These are phyloP conservation scores for Rhododendron ferrugineum DNA, from an alignment of 148 eudicot species.

Conservation along the genomic window DNA sequence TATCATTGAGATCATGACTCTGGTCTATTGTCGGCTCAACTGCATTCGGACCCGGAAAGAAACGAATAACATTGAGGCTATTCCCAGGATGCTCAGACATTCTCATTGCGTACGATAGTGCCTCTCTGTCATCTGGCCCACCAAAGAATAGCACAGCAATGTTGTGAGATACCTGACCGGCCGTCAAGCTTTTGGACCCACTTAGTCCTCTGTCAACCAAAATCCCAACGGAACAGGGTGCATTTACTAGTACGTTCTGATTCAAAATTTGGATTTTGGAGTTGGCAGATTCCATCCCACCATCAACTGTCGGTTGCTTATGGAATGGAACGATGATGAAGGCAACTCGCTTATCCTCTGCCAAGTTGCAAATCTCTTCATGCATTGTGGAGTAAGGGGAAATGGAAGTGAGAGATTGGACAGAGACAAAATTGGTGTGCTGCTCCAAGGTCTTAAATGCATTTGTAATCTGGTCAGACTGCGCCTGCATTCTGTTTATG, in stretches of 20 bases:
- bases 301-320: constrained; percentile 37
- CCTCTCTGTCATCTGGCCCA: constrained; percentile 76
- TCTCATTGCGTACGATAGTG: constrained; percentile 50
- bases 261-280: constrained; percentile 22
- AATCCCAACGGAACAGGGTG: constrained; percentile 34
- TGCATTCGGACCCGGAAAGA: constrained; percentile 23
- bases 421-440: constrained; percentile 21
- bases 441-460: constrained; percentile 28
- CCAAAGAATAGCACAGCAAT: constrained; percentile 56
- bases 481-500: constrained; percentile 68
- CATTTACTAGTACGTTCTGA: constrained; percentile 21
- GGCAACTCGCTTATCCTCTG: constrained; percentile 27
- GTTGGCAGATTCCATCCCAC: constrained; percentile 28
- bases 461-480: constrained; percentile 75
- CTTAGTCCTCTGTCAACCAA: constrained; percentile 31
- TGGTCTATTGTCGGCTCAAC: neutral
- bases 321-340: constrained; percentile 30
- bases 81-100: constrained; percentile 37
- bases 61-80: constrained; percentile 43
- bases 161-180: constrained; percentile 7
- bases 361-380: constrained; percentile 29
- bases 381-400: constrained; percentile 37
- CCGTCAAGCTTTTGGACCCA: constrained; percentile 25
- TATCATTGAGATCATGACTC: neutral
- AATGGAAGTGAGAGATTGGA: constrained; percentile 27